These are phyloP conservation scores for Tolypocladium album DNA, from an alignment of 2,329 filamentous ascomycete genomes.

Conservation along the genomic window DNA sequence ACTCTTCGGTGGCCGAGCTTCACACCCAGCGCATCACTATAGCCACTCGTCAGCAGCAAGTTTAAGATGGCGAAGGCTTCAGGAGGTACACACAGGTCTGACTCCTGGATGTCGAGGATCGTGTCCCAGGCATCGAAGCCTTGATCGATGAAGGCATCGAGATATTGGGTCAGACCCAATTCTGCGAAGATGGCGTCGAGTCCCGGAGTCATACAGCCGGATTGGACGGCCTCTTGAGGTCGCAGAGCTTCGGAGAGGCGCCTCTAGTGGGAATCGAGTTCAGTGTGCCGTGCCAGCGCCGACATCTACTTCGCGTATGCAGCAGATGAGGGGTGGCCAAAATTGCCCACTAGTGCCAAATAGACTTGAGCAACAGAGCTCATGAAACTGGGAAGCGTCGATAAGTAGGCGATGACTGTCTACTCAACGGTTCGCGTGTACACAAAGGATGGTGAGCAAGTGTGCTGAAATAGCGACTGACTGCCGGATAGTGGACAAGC, in stretches of 20 bases:
- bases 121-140: conserved; percentile 82
- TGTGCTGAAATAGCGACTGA: neutral
- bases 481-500: neutral
- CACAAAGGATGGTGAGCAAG: neutral
- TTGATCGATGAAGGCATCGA: conserved; percentile 61
- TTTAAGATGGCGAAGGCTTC: neutral
- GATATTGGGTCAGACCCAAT: conserved; percentile 70
- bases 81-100: conserved; percentile 55
- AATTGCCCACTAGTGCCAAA: neutral
- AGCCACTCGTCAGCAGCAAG: conserved; percentile 11
- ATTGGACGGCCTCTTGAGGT: neutral
- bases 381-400: neutral
- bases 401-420: neutral
- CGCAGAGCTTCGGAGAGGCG: neutral
- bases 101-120: conserved; percentile 74
- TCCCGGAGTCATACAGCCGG: conserved; percentile 38
- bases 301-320: conserved; percentile 7
- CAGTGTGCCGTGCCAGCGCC: neutral
- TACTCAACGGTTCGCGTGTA: neutral
- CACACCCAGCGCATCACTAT: conserved; percentile 60
- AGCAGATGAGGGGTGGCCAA: neutral
- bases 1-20: conserved; percentile 75
- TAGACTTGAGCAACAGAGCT: neutral
- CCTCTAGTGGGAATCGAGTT: neutral
- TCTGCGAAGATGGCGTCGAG: conserved; percentile 58